A percentile compares a stretch with the other conserved stretches of the same genome.
Evolutionary conservation across 116 monocot genomes (phyloP).

Genomic region (Cymodocea nodosa): DNA sequence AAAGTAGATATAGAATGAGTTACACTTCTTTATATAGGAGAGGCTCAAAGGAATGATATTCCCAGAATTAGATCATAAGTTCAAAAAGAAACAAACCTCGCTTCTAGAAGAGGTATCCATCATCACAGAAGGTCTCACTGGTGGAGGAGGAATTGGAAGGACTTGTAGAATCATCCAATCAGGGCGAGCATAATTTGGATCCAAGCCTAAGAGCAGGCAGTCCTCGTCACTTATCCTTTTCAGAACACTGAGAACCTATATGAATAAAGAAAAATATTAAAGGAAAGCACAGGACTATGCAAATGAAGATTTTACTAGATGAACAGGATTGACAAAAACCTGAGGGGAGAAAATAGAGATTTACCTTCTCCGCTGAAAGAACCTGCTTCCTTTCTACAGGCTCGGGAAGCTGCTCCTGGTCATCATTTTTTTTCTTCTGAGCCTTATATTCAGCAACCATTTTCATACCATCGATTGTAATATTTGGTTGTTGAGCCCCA

Average conservation of each 20-base stretch:
- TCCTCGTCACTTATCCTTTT: conserved; percentile 97
- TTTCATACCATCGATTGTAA: conserved; percentile 97
- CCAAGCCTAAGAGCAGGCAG: conserved; percentile 75
- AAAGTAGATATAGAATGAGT: background rate
- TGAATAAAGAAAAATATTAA: background rate
- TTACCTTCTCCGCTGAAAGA: conserved; percentile 92
- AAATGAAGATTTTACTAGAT: background rate
- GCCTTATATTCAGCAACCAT: conserved; percentile 96
- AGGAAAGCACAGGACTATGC: background rate
- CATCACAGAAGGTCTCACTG: conserved; percentile 98
- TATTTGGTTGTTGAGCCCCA: conserved; percentile 94
- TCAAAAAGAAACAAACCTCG: conserved; percentile 43
- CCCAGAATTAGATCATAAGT: too few species aligned
- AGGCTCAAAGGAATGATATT: too few species aligned
- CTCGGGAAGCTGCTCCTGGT: conserved; percentile 93
- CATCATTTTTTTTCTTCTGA: conserved; percentile 88
- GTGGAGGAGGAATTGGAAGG: conserved; percentile 91
- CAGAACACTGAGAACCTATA: conserved; percentile 86
- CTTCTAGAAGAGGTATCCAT: conserved; percentile 96
- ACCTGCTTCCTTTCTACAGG: conserved; percentile 82
- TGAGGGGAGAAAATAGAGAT: background rate
- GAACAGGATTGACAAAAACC: background rate
- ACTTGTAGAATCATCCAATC: conserved; percentile 99
- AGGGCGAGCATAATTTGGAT: conserved; percentile 95
- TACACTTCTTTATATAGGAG: background rate